These are phyloP conservation scores for Acaromyces ingoldii DNA, from an alignment of 1,284 basidiomycete genomes.

Conservation along the genomic window DNA sequence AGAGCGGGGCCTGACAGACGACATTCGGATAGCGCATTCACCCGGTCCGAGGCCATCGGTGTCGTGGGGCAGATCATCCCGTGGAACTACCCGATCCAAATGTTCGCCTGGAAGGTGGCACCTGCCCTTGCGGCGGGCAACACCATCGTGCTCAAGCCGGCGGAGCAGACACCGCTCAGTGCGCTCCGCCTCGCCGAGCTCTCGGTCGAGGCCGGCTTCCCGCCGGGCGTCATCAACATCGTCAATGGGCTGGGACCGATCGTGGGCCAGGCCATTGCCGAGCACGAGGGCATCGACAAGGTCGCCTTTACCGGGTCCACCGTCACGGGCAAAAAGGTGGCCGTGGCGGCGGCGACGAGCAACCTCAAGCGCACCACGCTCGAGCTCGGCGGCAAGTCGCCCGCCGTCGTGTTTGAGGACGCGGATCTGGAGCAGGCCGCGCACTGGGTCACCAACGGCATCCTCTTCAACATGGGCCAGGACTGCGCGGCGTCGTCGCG, in stretches of 20 bases:
- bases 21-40: background rate
- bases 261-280: conserved; percentile 17
- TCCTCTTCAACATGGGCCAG: conserved; percentile 22
- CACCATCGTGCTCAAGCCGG: conserved; percentile 26
- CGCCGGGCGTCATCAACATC: conserved; percentile 25
- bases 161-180: conserved; percentile 28
- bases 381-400: conserved; percentile 83
- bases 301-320: conserved; percentile 26
- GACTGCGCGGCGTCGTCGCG: conserved; percentile 26
- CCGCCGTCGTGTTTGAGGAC: conserved; percentile 70
- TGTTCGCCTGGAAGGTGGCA: conserved; percentile 32
- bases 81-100: conserved; percentile 24
- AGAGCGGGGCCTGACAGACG: background rate
- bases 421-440: conserved; percentile 56
- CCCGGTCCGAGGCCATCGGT: background rate
- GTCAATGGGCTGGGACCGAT: conserved; percentile 13
- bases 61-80: conserved; percentile 11
- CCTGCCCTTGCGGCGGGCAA: conserved; percentile 40
- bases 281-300: conserved; percentile 28
- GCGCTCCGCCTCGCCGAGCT: conserved; percentile 20
- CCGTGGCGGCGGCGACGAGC: conserved; percentile 5
- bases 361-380: conserved; percentile 10
- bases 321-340: conserved; percentile 9
- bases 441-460: conserved; percentile 17
- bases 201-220: conserved; percentile 29